Percentiles rank a stretch among this genome's conserved stretches.
Evolutionary conservation across 2,329 filamentous ascomycete genomes (phyloP).

Genomic region (Didymella pinodella): DNA sequence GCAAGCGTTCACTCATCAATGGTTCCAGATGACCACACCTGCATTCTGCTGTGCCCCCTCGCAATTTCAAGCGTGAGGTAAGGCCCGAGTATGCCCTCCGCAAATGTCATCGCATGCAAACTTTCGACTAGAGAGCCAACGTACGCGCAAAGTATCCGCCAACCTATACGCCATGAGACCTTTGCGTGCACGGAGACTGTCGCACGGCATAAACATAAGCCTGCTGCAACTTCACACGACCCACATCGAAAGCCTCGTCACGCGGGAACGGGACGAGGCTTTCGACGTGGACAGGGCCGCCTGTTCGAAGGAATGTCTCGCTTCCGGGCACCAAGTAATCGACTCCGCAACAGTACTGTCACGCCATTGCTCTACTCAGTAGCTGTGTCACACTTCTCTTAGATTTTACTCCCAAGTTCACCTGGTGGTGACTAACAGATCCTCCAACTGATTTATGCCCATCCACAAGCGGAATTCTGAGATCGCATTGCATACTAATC

Average conservation of each 20-base stretch:
- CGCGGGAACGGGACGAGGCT: constrained; percentile 18
- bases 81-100: constrained; percentile 15
- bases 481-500: not conserved
- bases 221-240: constrained; percentile 17
- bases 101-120: constrained; percentile 14
- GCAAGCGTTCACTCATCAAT: constrained; percentile 1
- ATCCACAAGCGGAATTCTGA: not conserved
- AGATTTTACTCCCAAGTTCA: not conserved
- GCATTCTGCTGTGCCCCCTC: constrained; percentile 20
- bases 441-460: not conserved
- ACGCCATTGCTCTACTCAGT: not conserved
- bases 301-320: constrained; percentile 9
- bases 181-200: not conserved
- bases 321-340: constrained; percentile 1
- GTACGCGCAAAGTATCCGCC: constrained; percentile 4
- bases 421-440: not conserved
- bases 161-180: constrained; percentile 4
- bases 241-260: constrained; percentile 11
- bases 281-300: constrained; percentile 9
- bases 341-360: not conserved
- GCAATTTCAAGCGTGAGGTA: constrained; percentile 1
- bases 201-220: constrained; percentile 11
- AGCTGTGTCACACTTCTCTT: not conserved
- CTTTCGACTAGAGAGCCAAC: constrained; percentile 2
- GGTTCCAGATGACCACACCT: constrained; percentile 17